Evolutionary conservation across 2,329 filamentous ascomycete species (phyloP).

Genomic region (Fusarium nanum): DNA sequence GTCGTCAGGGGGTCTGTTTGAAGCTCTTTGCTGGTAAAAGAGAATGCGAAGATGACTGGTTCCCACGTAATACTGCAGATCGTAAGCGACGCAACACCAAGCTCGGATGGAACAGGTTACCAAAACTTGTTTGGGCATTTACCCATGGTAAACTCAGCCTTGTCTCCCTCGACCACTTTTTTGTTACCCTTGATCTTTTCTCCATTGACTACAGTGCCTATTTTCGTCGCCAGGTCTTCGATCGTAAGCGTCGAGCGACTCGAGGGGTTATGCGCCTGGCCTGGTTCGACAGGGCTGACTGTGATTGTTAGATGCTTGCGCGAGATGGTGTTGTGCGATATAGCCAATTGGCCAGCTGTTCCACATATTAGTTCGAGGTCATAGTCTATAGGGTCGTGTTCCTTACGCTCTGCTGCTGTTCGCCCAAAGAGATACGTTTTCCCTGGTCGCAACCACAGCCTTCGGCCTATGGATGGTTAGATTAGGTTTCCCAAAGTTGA

Average conservation of each 20-base stretch:
- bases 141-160: slow-evolving; percentile 77
- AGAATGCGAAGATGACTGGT: slow-evolving; percentile 84
- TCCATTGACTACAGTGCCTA: slow-evolving; percentile 83
- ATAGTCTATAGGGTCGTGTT: not conserved
- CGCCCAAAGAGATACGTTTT: slow-evolving; percentile 88
- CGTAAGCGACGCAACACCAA: slow-evolving; percentile 18
- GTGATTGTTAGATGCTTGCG: slow-evolving; percentile 86
- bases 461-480: slow-evolving; percentile 52
- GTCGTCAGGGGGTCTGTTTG: slow-evolving; percentile 72
- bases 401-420: slow-evolving; percentile 73
- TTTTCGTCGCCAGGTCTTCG: slow-evolving; percentile 84
- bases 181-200: slow-evolving; percentile 73
- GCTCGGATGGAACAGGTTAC: slow-evolving; percentile 52
- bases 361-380: slow-evolving; percentile 2
- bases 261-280: slow-evolving; percentile 73
- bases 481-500: not conserved
- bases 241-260: slow-evolving; percentile 77
- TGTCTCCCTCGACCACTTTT: slow-evolving; percentile 61
- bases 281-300: slow-evolving; percentile 72
- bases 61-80: slow-evolving; percentile 78
- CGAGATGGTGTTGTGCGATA: slow-evolving; percentile 86
- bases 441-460: slow-evolving; percentile 86
- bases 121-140: slow-evolving; percentile 72
- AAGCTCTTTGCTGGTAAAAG: slow-evolving; percentile 76
- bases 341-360: slow-evolving; percentile 72